Evolutionary conservation across 495 filamentous ascomycete genomes (phyloP).

Genomic region (Penicillium pancosmium): DNA sequence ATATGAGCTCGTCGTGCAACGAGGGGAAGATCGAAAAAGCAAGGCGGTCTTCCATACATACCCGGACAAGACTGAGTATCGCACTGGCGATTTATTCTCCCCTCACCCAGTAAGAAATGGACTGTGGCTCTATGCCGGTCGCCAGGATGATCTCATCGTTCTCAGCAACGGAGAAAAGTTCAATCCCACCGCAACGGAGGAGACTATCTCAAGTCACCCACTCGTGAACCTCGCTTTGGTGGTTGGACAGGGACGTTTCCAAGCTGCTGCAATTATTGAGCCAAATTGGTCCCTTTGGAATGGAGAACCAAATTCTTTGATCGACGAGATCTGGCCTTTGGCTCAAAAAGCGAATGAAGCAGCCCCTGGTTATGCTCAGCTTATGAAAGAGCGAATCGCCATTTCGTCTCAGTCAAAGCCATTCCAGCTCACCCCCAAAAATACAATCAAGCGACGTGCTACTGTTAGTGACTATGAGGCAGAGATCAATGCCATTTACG

Average conservation of each 20-base stretch:
- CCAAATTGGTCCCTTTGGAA: slow-evolving; percentile 14
- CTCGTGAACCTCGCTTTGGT: slow-evolving; percentile 10
- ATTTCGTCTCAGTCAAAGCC: slow-evolving; percentile 49
- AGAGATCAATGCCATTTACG: slow-evolving; percentile 53
- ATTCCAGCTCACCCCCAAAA: slow-evolving; percentile 54
- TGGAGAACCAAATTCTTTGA: slow-evolving; percentile 54
- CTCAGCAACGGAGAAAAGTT: slow-evolving; percentile 20
- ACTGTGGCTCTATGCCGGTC: slow-evolving; percentile 34
- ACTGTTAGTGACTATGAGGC: slow-evolving; percentile 50
- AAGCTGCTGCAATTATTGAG: slow-evolving; percentile 12
- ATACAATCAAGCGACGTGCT: slow-evolving; percentile 49
- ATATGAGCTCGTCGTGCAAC: slow-evolving; percentile 43
- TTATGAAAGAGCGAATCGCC: slow-evolving; percentile 12
- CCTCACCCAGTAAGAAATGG: slow-evolving; percentile 18
- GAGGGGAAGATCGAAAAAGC: slow-evolving; percentile 2
- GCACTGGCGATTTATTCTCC: slow-evolving; percentile 20
- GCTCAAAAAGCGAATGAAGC: slow-evolving; percentile 34
- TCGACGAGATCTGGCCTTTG: slow-evolving; percentile 56
- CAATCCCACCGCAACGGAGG: slow-evolving; percentile 17
- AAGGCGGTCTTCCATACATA: slow-evolving; percentile 19
- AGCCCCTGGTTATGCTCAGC: slow-evolving; percentile 11
- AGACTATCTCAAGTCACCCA: slow-evolving; percentile 8
- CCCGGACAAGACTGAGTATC: slow-evolving; percentile 15
- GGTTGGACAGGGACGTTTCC: slow-evolving; percentile 13
- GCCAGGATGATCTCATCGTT: slow-evolving; percentile 43